Conservation (phyloP, 2,329 filamentous ascomycete species). For the Fusarium sp. region DNA sequence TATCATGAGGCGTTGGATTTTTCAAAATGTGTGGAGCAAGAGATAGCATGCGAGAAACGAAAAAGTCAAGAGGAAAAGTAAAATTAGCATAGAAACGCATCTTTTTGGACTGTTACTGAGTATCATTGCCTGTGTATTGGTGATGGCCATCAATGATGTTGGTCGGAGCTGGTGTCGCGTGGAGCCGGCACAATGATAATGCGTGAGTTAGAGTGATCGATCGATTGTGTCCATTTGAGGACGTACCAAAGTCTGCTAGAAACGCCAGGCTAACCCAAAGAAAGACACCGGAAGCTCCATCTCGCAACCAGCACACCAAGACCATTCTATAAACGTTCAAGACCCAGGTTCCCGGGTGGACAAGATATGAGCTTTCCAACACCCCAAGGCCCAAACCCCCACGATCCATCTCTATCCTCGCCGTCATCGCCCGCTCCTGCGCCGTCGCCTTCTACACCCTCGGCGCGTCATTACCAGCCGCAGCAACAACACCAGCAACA, state of each 20-base stretch:
- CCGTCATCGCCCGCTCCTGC: conserved; percentile 30
- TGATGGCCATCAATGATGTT: neutral
- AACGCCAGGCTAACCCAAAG: conserved; percentile 42
- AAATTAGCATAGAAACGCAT: neutral
- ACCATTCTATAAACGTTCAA: conserved; percentile 38
- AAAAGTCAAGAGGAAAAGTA: conserved; percentile 20
- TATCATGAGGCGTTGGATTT: conserved; percentile 25
- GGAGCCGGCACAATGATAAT: conserved; percentile 34
- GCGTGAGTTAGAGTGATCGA: conserved; percentile 9
- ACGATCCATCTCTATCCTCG: conserved; percentile 40
- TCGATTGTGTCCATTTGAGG: neutral
- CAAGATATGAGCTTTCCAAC: conserved; percentile 51
- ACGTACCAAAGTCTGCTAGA: conserved; percentile 28
- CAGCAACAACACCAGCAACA: conserved; percentile 39
- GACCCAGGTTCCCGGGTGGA: conserved; percentile 37
- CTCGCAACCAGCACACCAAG: conserved; percentile 37
- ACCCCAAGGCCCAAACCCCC: conserved; percentile 40
- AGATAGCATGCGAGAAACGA: conserved; percentile 17
- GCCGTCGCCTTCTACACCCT: conserved; percentile 29
- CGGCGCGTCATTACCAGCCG: conserved; percentile 45
- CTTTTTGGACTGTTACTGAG: neutral
- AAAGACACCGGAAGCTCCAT: conserved; percentile 37
- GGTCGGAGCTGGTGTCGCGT: neutral
- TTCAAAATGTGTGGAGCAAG: conserved; percentile 15
- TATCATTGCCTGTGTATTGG: neutral